These are phyloP conservation scores for Aureobasidium sp. DNA, from an alignment of 2,329 filamentous ascomycete genomes.

Conservation along the genomic window DNA sequence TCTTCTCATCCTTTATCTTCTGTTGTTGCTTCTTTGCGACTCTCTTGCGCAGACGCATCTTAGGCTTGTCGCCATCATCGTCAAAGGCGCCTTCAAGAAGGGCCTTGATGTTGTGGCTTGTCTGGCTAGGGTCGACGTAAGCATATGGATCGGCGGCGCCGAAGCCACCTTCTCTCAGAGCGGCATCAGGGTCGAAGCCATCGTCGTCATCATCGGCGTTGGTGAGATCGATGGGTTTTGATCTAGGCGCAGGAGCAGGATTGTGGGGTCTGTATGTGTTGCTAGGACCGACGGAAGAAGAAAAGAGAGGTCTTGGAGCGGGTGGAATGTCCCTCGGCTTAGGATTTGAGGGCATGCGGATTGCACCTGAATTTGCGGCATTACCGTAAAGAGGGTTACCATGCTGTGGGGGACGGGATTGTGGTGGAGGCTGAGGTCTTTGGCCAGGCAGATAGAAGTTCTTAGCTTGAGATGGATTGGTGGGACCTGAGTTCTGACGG, in stretches of 20 bases:
- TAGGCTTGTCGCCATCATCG: slow-evolving; percentile 53
- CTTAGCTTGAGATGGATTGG: slow-evolving; percentile 3
- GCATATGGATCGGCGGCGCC: slow-evolving; percentile 46
- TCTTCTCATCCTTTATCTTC: slow-evolving; percentile 23
- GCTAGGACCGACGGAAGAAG: slow-evolving; percentile 33
- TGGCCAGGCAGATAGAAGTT: slow-evolving; percentile 21
- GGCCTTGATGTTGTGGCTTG: slow-evolving; percentile 68
- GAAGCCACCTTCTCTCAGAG: slow-evolving; percentile 39
- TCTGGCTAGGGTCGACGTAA: slow-evolving; percentile 63
- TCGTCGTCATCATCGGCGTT: slow-evolving; percentile 30
- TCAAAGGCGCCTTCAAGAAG: slow-evolving; percentile 75
- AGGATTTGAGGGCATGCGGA: slow-evolving; percentile 41
- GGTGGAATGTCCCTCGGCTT: slow-evolving; percentile 39
- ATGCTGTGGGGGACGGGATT: neutral
- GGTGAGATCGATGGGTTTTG: slow-evolving; percentile 42
- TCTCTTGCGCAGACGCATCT: slow-evolving; percentile 35
- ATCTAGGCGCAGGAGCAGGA: slow-evolving; percentile 21
- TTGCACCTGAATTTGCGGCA: slow-evolving; percentile 16
- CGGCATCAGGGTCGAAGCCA: slow-evolving; percentile 39
- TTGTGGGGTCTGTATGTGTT: slow-evolving; percentile 40
- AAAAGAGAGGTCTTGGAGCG: slow-evolving; percentile 44
- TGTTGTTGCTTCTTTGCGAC: slow-evolving; percentile 29
- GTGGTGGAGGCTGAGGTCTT: slow-evolving; percentile 2
- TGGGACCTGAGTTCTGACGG: slow-evolving; percentile 1
- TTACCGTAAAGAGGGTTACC: slow-evolving; percentile 5